These are phyloP conservation scores for Zygosaccharomyces sapae DNA, from an alignment of 1,139 yeast genomes.

Conservation along the genomic window DNA sequence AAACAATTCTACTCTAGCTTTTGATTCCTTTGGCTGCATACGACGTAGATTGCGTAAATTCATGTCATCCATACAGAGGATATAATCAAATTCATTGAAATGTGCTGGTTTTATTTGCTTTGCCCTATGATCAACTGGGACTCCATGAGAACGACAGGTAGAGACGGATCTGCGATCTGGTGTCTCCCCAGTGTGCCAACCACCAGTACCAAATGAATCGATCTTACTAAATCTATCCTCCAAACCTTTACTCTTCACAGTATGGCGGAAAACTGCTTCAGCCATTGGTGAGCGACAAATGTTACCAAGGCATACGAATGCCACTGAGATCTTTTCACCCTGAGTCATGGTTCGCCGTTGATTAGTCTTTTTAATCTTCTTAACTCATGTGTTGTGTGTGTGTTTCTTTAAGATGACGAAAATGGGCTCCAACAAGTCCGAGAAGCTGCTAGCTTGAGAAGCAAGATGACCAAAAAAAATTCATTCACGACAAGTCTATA, in stretches of 20 bases:
- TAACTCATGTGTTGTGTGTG: too few species aligned
- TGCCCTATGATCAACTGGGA: slow-evolving; percentile 70
- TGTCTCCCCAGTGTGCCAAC: slow-evolving; percentile 73
- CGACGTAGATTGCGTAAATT: slow-evolving; percentile 58
- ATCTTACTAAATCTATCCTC: slow-evolving; percentile 45
- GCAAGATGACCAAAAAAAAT: neutral
- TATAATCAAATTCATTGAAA: slow-evolving; percentile 70
- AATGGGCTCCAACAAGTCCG: too few species aligned
- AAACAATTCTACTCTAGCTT: slow-evolving; percentile 57
- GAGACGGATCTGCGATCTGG: slow-evolving; percentile 74
- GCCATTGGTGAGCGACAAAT: slow-evolving; percentile 99
- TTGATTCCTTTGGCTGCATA: slow-evolving; percentile 52
- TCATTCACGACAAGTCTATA: slow-evolving; percentile 5
- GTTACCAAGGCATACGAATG: slow-evolving; percentile 89
- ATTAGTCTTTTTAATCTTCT: neutral
- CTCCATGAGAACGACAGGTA: slow-evolving; percentile 67
- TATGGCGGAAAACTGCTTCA: slow-evolving; percentile 77
- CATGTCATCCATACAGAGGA: slow-evolving; percentile 78
- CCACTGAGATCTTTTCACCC: slow-evolving; percentile 50
- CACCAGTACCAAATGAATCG: slow-evolving; percentile 87
- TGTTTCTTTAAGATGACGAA: too few species aligned
- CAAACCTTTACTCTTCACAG: slow-evolving; percentile 50
- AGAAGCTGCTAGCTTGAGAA: too few species aligned
- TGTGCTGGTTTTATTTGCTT: slow-evolving; percentile 62
- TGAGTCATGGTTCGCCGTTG: neutral